Evolutionary conservation across 2,329 filamentous ascomycete species (phyloP).

Genomic region (Fusarium sp.): DNA sequence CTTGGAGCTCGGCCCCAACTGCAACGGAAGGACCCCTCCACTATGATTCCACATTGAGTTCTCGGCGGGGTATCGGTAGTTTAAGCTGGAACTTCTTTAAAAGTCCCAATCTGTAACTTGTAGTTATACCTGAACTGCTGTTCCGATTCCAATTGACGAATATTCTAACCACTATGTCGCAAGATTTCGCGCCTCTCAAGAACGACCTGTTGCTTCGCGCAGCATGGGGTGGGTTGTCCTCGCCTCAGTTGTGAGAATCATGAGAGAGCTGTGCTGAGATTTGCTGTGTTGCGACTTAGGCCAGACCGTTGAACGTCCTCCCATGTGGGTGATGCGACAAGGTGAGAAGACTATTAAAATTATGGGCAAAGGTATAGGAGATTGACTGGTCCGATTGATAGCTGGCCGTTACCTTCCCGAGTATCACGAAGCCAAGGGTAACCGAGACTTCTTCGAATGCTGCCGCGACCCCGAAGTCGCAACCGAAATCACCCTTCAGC

Average conservation of each 20-base stretch:
- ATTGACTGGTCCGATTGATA: slow-evolving; percentile 51
- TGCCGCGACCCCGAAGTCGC: slow-evolving; percentile 93
- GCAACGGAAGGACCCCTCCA: slow-evolving; percentile 24
- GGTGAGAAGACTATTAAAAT: slow-evolving; percentile 63
- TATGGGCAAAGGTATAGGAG: not conserved
- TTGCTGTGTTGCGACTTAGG: slow-evolving; percentile 61
- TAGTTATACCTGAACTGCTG: slow-evolving; percentile 1
- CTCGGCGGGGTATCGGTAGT: slow-evolving; percentile 23
- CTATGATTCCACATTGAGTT: slow-evolving; percentile 22
- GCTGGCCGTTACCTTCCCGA: slow-evolving; percentile 97
- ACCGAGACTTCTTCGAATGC: slow-evolving; percentile 95
- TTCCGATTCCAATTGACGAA: slow-evolving; percentile 7
- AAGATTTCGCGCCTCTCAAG: slow-evolving; percentile 83
- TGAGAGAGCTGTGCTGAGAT: slow-evolving; percentile 37
- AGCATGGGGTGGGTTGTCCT: slow-evolving; percentile 76
- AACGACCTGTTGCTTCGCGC: slow-evolving; percentile 94
- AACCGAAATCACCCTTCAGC: slow-evolving; percentile 92
- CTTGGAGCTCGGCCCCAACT: not conserved
- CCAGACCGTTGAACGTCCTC: slow-evolving; percentile 89
- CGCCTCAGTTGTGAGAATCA: slow-evolving; percentile 7
- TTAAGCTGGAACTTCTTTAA: slow-evolving; percentile 21
- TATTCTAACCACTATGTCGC: slow-evolving; percentile 64
- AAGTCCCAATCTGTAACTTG: slow-evolving; percentile 20
- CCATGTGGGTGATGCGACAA: slow-evolving; percentile 99
- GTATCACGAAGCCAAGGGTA: slow-evolving; percentile 94